Percentiles rank a stretch among this genome's conserved stretches.
Evolutionary conservation across 164 flowering plant genomes (phyloP).

Genomic region (Akebia trifoliata): DNA sequence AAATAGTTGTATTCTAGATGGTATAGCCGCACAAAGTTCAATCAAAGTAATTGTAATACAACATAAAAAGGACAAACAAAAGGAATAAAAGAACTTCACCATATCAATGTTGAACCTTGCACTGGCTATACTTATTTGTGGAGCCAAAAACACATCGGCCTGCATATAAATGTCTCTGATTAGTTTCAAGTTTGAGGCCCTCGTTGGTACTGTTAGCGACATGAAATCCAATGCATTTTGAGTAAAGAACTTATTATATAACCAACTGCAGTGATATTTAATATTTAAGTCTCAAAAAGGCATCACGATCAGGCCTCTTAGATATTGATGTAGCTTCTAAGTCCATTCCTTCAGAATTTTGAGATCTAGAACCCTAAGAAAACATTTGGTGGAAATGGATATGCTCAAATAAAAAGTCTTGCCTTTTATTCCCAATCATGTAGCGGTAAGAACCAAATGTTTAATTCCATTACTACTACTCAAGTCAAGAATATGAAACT

Average conservation of each 20-base stretch:
- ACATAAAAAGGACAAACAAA: background rate
- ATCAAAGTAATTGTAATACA: background rate
- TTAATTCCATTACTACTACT: no score
- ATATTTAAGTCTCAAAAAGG: background rate
- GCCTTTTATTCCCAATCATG: no score
- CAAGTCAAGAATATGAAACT: no score
- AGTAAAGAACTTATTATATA: background rate
- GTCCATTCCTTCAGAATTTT: no score
- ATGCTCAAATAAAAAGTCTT: no score
- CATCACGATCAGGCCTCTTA: background rate
- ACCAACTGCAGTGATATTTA: no score
- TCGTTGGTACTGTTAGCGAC: background rate
- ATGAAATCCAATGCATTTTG: background rate
- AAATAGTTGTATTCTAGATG: background rate
- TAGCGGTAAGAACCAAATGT: no score
- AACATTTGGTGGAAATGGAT: no score
- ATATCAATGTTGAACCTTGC: conserved; percentile 51
- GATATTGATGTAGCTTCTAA: no score
- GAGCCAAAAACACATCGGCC: conserved; percentile 77
- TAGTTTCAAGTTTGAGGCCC: conserved; percentile 3
- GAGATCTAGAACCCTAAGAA: no score
- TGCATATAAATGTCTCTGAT: conserved; percentile 23
- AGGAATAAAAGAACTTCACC: conserved; percentile 27
- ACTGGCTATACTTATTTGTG: conserved; percentile 45
- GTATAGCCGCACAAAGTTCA: no score